Evolutionary conservation across 305 asterid species (phyloP).

Genomic region (Solanum chacoense): DNA sequence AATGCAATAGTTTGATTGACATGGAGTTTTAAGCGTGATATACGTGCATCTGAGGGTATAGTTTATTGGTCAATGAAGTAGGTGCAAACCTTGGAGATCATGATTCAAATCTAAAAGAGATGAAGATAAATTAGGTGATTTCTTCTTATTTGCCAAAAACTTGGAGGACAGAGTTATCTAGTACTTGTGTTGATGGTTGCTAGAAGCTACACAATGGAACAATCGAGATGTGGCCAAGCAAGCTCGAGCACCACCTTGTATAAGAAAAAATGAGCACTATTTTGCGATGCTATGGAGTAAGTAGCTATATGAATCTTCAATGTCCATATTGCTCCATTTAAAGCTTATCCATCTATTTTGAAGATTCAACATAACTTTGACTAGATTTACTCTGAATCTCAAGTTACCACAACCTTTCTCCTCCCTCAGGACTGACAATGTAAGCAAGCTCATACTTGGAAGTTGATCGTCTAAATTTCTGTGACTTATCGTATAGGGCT

Average conservation of each 20-base stretch:
- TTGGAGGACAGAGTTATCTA: not conserved
- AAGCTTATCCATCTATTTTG: not conserved
- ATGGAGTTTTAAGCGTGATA: not conserved
- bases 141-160: not conserved
- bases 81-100: not conserved
- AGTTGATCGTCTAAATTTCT: no score
- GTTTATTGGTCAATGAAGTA: not conserved
- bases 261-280: no score
- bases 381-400: not conserved
- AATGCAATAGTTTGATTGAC: not conserved
- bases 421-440: not conserved
- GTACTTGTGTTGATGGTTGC: not conserved
- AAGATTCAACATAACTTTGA: not conserved
- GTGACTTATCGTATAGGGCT: no score
- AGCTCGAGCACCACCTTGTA: not conserved
- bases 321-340: not conserved
- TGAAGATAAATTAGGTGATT: not conserved
- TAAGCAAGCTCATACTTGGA: no score
- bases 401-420: not conserved
- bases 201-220: not conserved
- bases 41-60: not conserved
- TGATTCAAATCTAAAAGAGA: not conserved
- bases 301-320: not conserved
- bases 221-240: not conserved
- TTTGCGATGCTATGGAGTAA: no score